Percentiles rank a stretch among this genome's conserved stretches.
These are phyloP conservation scores for Pterocarpus macrocarpus DNA, from an alignment of 306 rosid genomes.

Conservation along the genomic window DNA sequence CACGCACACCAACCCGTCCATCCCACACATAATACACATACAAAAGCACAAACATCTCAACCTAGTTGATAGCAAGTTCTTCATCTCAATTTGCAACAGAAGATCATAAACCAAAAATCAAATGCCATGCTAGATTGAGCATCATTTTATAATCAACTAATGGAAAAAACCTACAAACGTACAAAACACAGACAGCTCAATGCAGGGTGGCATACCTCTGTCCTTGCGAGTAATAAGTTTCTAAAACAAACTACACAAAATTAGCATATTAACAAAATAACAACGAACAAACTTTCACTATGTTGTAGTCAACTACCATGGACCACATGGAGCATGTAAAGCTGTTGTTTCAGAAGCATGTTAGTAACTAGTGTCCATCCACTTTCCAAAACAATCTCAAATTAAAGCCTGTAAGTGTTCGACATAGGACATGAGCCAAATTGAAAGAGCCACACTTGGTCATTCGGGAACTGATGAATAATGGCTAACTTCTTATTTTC, in stretches of 20 bases:
- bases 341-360: conserved; percentile 11
- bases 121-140: conserved; percentile 18
- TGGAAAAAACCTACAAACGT: conserved; percentile 6
- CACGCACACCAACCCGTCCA: conserved; percentile 88
- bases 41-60: conserved; percentile 87
- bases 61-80: conserved; percentile 71
- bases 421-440: not conserved
- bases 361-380: conserved; percentile 19
- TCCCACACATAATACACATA: conserved; percentile 84
- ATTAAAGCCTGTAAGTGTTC: not conserved
- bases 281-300: conserved; percentile 11
- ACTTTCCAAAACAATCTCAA: conserved; percentile 17
- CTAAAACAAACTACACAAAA: conserved; percentile 26
- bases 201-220: conserved; percentile 1
- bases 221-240: conserved; percentile 11
- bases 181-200: conserved; percentile 19
- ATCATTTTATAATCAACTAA: conserved; percentile 10
- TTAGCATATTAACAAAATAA: conserved; percentile 8
- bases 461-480: not conserved
- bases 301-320: not conserved
- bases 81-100: conserved; percentile 53
- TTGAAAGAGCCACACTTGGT: conserved; percentile 23
- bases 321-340: conserved; percentile 17
- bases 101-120: conserved; percentile 41
- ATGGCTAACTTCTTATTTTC: conserved; percentile 20